phyloP scores from a whole-genome alignment of 305 asterid genomes.

The Stenogyne calaminthoides region DNA sequence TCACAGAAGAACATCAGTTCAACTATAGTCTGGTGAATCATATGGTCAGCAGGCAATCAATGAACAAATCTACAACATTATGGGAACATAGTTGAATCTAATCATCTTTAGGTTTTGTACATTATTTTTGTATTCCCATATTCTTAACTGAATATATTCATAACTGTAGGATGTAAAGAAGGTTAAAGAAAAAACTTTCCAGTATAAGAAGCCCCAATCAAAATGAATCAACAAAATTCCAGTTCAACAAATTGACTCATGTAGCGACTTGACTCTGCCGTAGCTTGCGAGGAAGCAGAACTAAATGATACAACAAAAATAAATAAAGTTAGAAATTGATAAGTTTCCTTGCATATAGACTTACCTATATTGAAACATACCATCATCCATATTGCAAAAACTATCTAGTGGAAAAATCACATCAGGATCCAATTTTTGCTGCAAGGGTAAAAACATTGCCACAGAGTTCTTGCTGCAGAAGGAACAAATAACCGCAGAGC shows the following conservation, averaged over 20 bases:
- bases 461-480: slow-evolving; percentile 73
- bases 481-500: slow-evolving; percentile 26
- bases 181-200: slow-evolving; percentile 27
- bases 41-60: neutral
- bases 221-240: slow-evolving; percentile 22
- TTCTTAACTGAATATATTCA: slow-evolving; percentile 19
- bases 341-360: slow-evolving; percentile 11
- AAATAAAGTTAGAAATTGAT: slow-evolving; percentile 15
- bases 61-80: neutral
- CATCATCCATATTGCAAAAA: slow-evolving; percentile 71
- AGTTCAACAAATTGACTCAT: slow-evolving; percentile 30
- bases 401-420: slow-evolving; percentile 63
- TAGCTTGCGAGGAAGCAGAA: slow-evolving; percentile 62
- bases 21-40: too few species aligned
- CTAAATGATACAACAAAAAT: slow-evolving; percentile 44
- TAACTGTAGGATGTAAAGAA: neutral
- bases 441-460: slow-evolving; percentile 61
- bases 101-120: slow-evolving; percentile 11
- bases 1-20: neutral
- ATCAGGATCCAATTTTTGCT: slow-evolving; percentile 63
- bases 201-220: slow-evolving; percentile 27
- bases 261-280: slow-evolving; percentile 41
- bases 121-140: slow-evolving; percentile 2
- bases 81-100: neutral
- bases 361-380: slow-evolving; percentile 38